phyloP scores from a whole-genome alignment of 2,329 filamentous ascomycete species.

The Hypoxylon sp. region DNA sequence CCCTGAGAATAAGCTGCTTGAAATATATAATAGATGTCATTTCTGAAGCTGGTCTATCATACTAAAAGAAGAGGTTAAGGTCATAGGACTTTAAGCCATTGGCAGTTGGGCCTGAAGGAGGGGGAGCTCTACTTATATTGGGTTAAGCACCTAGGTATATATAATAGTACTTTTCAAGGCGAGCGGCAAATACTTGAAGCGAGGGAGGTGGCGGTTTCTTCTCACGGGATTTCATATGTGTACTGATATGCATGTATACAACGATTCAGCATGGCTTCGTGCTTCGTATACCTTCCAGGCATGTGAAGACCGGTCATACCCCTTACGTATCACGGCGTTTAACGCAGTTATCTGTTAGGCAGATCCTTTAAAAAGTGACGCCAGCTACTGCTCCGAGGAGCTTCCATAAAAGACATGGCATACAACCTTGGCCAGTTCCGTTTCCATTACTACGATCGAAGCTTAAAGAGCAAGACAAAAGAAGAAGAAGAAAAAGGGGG shows the following conservation, averaged over 20 bases:
- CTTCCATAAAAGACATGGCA: background rate
- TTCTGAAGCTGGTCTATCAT: background rate
- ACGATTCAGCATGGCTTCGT: background rate
- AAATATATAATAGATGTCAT: background rate
- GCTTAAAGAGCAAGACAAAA: too few species aligned
- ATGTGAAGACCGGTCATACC: background rate
- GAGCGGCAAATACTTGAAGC: too few species aligned
- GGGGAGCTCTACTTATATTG: too few species aligned
- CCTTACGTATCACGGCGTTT: background rate
- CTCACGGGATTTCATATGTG: background rate
- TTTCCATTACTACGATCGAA: background rate
- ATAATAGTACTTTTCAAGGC: too few species aligned
- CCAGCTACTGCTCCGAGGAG: constrained; percentile 1
- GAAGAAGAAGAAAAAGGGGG: too few species aligned
- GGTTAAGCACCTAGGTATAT: too few species aligned
- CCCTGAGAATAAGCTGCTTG: background rate
- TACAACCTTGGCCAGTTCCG: constrained; percentile 3
- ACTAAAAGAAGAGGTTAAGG: background rate
- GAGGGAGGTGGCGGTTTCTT: background rate
- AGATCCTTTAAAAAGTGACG: background rate
- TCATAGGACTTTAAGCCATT: background rate
- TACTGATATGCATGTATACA: background rate
- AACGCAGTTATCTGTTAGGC: background rate
- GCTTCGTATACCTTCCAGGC: background rate
- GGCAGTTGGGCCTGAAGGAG: too few species aligned